Base-by-base conservation (phyloP, 441 rosid genomes). In the Bruguiera hainesii region DNA sequence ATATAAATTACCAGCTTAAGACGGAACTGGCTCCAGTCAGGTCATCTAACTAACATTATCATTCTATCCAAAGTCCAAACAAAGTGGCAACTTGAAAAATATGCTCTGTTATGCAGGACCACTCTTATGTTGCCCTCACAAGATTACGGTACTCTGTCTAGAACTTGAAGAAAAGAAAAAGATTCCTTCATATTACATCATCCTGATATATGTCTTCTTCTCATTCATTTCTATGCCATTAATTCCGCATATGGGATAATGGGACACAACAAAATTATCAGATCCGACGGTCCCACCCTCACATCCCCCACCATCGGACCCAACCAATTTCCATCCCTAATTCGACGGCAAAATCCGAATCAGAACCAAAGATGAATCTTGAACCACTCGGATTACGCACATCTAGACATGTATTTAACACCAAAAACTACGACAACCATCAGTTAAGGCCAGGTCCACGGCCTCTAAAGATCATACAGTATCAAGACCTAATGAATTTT, bases 231-330 rank as follows among this genome's bases (percentile, higher is more conserved):
- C 72, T 31, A 62, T 42, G 15, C 73, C 85, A 76, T 80, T 64
- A 77, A 73, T 73, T 79, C 75, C 67, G 73, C 74, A 74, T 77
- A 70, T 58, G 78, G 78, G 78, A 21, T 42, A 42, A 13, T 26
- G 56, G 77, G 65, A 66, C 13, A 55, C 28, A 67, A 62, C 68
- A 59, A 48, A 69, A 55, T 37, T 30, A 69, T 75, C 79, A 73
- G 75, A 75, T 37, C 63, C 19, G 74, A 64, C 25, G 87, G 87
- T 76, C 89, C 89, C 85, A 83, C 76, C 65, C 65, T 60, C 51
- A 29, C 71, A 15, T 64, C 48, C 82, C 48, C 48, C 48, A 42
- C 31, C 70, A 60, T 70, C 79, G 75, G 73, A 76, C 80, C 69
- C 75, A 75, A 66, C 66, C 76, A 74, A 46, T 56, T 56, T 60